Base-by-base conservation (phyloP, 345 rosid species). In the Trapa incisa region DNA sequence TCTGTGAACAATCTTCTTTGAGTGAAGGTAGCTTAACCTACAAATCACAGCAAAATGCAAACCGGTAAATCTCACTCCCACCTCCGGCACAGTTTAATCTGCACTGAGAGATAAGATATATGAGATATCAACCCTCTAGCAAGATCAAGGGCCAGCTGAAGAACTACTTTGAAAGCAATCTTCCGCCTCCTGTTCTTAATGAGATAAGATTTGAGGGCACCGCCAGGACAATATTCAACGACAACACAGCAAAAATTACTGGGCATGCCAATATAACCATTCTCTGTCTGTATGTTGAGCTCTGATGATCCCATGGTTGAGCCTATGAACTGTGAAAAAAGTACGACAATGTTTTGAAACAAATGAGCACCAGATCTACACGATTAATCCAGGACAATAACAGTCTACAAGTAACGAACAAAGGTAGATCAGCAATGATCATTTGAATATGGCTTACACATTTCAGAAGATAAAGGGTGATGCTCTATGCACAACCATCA, bases 141-240 rank as follows among this genome's bases (percentile, higher is more conserved):
- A 61, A 93, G 92, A 77, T 94, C 97, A 41, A 94, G 86, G 15
- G 97, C 92, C 80, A 94, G 66, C 75, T 91, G 96, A 38, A 89
- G 75, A 66, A 94, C 99, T 63, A 91, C 91, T 86, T 87, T 94
- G 77, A 91, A 94, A 67, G 95, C 91, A 36, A 94, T 83, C 84
- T 94, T 94, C 80, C 83, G 87, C 77, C 97, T 84, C 48, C 92
- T 78, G 73, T 85, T 91, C 85, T 87, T 94, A 70, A 94, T 94
- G 71, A 94, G 95, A 76, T 81, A 94, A 22, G 92, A 82, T 72
- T 94, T 94, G 64, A 94, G 82, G 7, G 92, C 87, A 54, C 96
- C 99, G 2, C 99, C 99, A 62, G 87, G 96, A 65, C 96, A 94
- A 72, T 90, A 93, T 73, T 91, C 97, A 48, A 94, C 99, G 13